These are phyloP conservation scores for Kazachstania sp. DNA, from an alignment of 1,139 yeast species.

Conservation along the genomic window DNA sequence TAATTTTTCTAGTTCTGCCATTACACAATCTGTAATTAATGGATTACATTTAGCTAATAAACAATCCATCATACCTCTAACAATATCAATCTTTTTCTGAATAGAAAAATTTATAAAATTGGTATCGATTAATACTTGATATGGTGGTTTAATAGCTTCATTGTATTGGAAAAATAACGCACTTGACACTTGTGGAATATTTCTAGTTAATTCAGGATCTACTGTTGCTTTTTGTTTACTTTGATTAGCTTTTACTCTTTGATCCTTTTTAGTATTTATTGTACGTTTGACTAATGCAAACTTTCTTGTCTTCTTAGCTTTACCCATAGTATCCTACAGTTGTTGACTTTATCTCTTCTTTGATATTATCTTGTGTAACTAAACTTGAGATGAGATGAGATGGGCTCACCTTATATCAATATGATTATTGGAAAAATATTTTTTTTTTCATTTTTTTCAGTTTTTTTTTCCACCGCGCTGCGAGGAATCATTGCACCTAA, in stretches of 20 bases:
- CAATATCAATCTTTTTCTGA: constrained; percentile 87
- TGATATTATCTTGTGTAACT: not conserved
- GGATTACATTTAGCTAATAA: constrained; percentile 93
- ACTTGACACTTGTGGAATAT: constrained; percentile 93
- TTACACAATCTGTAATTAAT: constrained; percentile 89
- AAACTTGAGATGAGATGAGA: constrained; percentile 1
- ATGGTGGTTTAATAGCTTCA: constrained; percentile 91
- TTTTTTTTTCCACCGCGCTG: no score
- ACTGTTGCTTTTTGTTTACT: constrained; percentile 33
- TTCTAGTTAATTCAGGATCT: constrained; percentile 76
- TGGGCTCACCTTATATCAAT: not conserved
- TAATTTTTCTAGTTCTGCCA: constrained; percentile 93
- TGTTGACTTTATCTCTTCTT: not conserved
- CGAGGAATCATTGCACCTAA: no score
- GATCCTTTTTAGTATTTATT: constrained; percentile 57
- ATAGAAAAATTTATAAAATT: constrained; percentile 93
- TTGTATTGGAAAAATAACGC: constrained; percentile 93
- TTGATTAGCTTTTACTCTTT: constrained; percentile 41
- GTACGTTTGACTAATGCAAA: constrained; percentile 87
- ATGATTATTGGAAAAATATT: no score
- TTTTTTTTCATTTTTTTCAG: no score
- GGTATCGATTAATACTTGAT: constrained; percentile 90
- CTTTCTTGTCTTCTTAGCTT: constrained; percentile 93
- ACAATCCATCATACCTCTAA: constrained; percentile 93
- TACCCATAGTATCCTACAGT: constrained; percentile 54